These are phyloP conservation scores for Obba rivulosa DNA, from an alignment of 768 basidiomycete genomes.

Conservation along the genomic window DNA sequence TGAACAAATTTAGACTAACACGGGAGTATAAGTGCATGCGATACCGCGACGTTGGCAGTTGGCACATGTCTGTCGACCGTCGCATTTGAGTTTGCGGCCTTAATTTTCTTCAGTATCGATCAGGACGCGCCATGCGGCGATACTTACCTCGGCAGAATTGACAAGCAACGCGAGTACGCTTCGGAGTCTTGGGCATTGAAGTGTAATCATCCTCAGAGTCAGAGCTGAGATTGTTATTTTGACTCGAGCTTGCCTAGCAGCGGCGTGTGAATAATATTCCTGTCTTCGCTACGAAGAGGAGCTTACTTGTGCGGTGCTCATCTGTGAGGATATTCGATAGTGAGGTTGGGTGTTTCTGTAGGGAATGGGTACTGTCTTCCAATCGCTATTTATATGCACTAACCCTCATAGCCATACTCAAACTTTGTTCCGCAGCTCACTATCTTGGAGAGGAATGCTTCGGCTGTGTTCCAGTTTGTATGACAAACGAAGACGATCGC, in stretches of 20 bases:
- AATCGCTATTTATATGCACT: no score
- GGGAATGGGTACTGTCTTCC: no score
- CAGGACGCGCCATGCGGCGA: neutral
- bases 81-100: constrained; percentile 73
- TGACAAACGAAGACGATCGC: no score
- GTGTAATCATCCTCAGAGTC: constrained; percentile 20
- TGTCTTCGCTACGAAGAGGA: neutral
- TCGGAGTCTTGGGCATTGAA: constrained; percentile 24
- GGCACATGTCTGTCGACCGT: constrained; percentile 59
- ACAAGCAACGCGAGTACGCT: constrained; percentile 64
- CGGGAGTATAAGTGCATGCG: constrained; percentile 58
- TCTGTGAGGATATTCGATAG: neutral
- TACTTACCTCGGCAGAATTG: constrained; percentile 60
- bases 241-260: neutral
- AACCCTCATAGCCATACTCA: no score
- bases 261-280: neutral
- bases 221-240: neutral
- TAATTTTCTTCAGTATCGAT: neutral
- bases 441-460: no score
- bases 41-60: constrained; percentile 58
- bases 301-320: neutral
- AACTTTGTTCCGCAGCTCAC: no score
- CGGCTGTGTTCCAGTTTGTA: no score
- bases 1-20: constrained; percentile 39
- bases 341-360: no score